phyloP scores from a whole-genome alignment of 495 filamentous ascomycete genomes.

The Diplogelasinospora grovesii region DNA sequence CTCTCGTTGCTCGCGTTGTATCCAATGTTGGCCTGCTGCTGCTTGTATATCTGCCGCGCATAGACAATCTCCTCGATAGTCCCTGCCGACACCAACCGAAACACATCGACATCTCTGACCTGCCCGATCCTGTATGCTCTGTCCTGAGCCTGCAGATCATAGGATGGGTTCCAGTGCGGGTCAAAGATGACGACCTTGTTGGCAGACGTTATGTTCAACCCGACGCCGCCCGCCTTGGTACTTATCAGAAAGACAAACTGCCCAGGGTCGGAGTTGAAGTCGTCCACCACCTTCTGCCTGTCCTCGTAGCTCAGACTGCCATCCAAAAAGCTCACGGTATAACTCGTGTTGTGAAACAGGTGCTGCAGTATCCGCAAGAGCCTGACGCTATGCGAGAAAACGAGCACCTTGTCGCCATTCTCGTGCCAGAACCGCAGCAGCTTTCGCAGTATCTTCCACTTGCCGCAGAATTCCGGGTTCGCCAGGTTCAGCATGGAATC shows the following conservation, averaged over 20 bases:
- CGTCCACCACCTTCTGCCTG: slow-evolving; percentile 70
- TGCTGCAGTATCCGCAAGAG: slow-evolving; percentile 79
- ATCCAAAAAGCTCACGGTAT: slow-evolving; percentile 87
- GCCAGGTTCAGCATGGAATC: slow-evolving; percentile 78
- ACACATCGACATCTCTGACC: slow-evolving; percentile 88
- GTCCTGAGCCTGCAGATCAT: slow-evolving; percentile 94
- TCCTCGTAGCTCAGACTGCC: slow-evolving; percentile 84
- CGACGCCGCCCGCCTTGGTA: slow-evolving; percentile 80
- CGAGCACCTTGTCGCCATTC: slow-evolving; percentile 85
- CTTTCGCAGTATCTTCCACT: slow-evolving; percentile 89
- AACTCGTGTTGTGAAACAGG: slow-evolving; percentile 83
- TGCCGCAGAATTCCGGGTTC: slow-evolving; percentile 90
- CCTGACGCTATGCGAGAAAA: slow-evolving; percentile 86
- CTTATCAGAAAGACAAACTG: slow-evolving; percentile 97
- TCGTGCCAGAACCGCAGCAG: slow-evolving; percentile 83
- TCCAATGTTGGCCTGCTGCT: slow-evolving; percentile 96
- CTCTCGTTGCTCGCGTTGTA: slow-evolving; percentile 90
- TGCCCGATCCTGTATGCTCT: slow-evolving; percentile 96
- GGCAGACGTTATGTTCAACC: slow-evolving; percentile 92
- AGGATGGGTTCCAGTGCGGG: slow-evolving; percentile 94
- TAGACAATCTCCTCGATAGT: slow-evolving; percentile 98
- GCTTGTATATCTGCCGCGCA: slow-evolving; percentile 96
- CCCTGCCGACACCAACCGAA: slow-evolving; percentile 83
- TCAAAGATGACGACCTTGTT: slow-evolving; percentile 98
- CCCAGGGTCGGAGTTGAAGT: slow-evolving; percentile 82